Evolutionary conservation across 495 filamentous ascomycete species (phyloP), one percentile per base, ranked within the genome.

Genomic region (Aspergillus egyptiacus): DNA sequence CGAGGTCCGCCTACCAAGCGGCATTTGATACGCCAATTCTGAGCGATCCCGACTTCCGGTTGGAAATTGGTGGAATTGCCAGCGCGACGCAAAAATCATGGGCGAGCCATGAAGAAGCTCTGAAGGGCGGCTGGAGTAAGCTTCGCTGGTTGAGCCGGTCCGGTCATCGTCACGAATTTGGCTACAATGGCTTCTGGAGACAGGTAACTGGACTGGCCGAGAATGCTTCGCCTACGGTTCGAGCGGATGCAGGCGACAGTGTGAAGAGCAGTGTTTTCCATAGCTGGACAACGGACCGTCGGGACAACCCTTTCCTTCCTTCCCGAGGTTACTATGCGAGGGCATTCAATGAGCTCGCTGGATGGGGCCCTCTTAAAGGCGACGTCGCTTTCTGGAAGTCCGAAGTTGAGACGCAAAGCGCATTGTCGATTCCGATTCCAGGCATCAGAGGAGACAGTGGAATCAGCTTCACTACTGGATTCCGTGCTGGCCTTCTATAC

Each of bases 341-440:
- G 64, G 75, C 82, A 15, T 68, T 80, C 36, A 78, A 85, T 18
- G 94, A 97, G 58, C 62, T 96, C 9, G 94, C 93, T 5, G 93
- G 94, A 17, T 84, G 83, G 76, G 89, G 90, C 2, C 80, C 83
- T 0, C 69, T 98, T 22, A 77, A 80, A 59, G 93, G 93, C 24
- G 94, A 97, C 59, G 91, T 96, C 0, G 82, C 82, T 37, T 96
- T 97, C 69, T 84, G 76, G 60, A 97, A 95, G 66, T 80, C 80
- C 6, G 90, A 98, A 61, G 42, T 91, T 28, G 91, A 97, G 61
- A 72, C 87, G 0, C 81, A 91, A 53, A 76, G 76, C 34, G 86
- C 89, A 0, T 34, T 86, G 13, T 80, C 91, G 1, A 72, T 96
- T 17, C 74, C 83, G 0, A 66, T 89, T 31, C 84, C 86, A 2